Conservation (phyloP, 78 protist genomes). For the Monocercomonoides exilis region DNA sequence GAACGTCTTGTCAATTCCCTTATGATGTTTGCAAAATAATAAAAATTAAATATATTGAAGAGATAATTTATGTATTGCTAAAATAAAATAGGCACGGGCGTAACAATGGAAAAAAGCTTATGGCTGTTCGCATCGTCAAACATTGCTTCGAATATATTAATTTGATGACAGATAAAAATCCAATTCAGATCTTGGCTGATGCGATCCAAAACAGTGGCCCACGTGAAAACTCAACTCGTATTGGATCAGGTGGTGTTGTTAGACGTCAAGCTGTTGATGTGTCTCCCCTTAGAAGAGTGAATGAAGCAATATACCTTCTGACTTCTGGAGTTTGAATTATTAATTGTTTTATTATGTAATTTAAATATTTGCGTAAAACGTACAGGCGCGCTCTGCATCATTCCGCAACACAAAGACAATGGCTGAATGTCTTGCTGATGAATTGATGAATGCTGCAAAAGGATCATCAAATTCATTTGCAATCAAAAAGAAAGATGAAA, state of each 20-base stretch:
- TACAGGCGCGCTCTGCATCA: slow-evolving; percentile 79
- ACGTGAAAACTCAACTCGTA: slow-evolving; percentile 99
- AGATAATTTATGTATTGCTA: neutral
- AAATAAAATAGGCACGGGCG: slow-evolving; percentile 83
- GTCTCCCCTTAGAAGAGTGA: slow-evolving; percentile 99
- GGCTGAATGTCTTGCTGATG: slow-evolving; percentile 98
- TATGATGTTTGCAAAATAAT: neutral
- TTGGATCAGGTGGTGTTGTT: slow-evolving; percentile 97
- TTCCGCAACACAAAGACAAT: slow-evolving; percentile 98
- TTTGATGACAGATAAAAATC: slow-evolving; percentile 94
- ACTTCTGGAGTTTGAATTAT: slow-evolving; percentile 64
- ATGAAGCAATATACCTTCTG: slow-evolving; percentile 87
- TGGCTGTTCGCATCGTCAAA: slow-evolving; percentile 94
- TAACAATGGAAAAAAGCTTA: slow-evolving; percentile 99
- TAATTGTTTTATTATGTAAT: neutral
- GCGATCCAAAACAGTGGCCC: slow-evolving; percentile 93
- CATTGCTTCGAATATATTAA: slow-evolving; percentile 96
- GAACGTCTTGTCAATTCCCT: slow-evolving; percentile 74
- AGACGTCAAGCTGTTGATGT: slow-evolving; percentile 99
- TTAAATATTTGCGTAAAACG: neutral
- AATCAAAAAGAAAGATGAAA: slow-evolving; percentile 72
- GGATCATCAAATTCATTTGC: slow-evolving; percentile 77
- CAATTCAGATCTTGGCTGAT: slow-evolving; percentile 74
- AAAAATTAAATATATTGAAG: neutral
- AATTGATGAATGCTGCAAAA: slow-evolving; percentile 95